Base-by-base conservation (phyloP, 1,284 basidiomycete species). In the Apiotrichum mycotoxinovorans region DNA sequence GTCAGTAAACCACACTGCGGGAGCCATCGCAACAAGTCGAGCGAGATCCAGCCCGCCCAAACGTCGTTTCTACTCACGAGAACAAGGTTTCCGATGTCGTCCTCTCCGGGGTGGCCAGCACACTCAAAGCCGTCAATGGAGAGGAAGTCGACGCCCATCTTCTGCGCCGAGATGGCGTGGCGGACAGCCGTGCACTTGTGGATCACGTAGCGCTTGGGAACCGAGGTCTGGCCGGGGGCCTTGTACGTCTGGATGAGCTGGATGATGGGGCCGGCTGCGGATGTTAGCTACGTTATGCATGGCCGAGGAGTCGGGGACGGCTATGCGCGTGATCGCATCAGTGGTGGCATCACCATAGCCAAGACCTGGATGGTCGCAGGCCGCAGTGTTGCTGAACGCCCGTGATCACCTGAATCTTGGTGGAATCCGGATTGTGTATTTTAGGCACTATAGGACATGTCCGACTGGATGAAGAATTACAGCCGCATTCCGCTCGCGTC, bases 41-140 rank as follows among this genome's bases (percentile, higher is more conserved):
- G n/a, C n/a, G n/a, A n/a, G n/a, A n/a, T n/a, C n/a, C n/a, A n/a
- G n/a, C n/a, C n/a, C n/a, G n/a, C n/a, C n/a, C n/a, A n/a, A n/a
- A 7, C 30, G 30, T 33, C 18, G 17, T 18, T 14, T 9, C 20
- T 18, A 72, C 80, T 60, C 66, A 92, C 88, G 74, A 97, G 78
- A 5, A 96, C 87, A n/a, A 97, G 71, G 7, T 89, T 90, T 12
- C 90, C 90, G 35, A 96, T 89, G 73, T 97, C 94, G 56, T 96
- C 89, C 72, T 97, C 94, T 60, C 93, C 93, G 7, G 92, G 93
- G 74, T 96, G 91, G 30, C 93, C 93, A 38, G 91, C 91, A 70
- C 90, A 93, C 80, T 93, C 91, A 64, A 93, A 90, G 0, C 91
- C 90, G 63, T 93, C 91, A 37, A 93, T 91, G 62, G 87, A 89